These are phyloP conservation scores for Amanita brunnescens DNA, from an alignment of 768 basidiomycete genomes.

Conservation along the genomic window DNA sequence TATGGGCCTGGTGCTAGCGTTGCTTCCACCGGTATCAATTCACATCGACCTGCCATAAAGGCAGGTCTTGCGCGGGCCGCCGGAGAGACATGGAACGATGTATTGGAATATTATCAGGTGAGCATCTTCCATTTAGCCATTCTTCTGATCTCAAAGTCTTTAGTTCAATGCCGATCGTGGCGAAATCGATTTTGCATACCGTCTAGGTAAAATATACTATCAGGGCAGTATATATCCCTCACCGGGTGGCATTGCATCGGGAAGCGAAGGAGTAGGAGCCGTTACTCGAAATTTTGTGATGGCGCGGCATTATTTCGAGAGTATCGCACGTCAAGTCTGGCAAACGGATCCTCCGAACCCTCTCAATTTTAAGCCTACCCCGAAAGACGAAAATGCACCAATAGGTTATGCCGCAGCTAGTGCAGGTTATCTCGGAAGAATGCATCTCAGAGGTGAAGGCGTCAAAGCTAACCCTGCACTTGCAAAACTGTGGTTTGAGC, in stretches of 20 bases:
- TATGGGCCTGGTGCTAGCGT: conserved; percentile 94
- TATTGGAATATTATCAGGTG: conserved; percentile 87
- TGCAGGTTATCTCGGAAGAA: conserved; percentile 85
- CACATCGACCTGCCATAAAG: conserved; percentile 67
- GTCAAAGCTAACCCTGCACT: conserved; percentile 63
- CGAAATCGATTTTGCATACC: conserved; percentile 81
- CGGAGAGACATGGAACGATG: conserved; percentile 91
- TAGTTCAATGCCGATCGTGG: conserved; percentile 95
- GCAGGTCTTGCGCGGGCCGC: conserved; percentile 77
- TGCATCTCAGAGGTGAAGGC: conserved; percentile 93
- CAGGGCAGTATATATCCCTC: conserved; percentile 86
- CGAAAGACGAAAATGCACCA: conserved; percentile 44
- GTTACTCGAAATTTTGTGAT: conserved; percentile 69
- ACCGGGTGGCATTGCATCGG: conserved; percentile 73
- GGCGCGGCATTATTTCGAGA: conserved; percentile 77
- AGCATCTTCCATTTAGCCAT: neutral
- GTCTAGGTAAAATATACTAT: conserved; percentile 93
- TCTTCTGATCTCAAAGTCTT: conserved; percentile 7
- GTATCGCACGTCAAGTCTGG: conserved; percentile 83
- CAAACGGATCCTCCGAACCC: conserved; percentile 63
- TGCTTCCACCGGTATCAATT: conserved; percentile 76
- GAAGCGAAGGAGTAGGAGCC: conserved; percentile 89
- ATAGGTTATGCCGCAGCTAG: conserved; percentile 66
- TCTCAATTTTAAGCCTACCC: conserved; percentile 31
- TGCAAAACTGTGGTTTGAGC: conserved; percentile 92